Percentiles rank a stretch among this genome's conserved stretches.
These are phyloP conservation scores for Chrysosporium keratinophilum DNA, from an alignment of 2,329 filamentous ascomycete genomes.

Conservation along the genomic window DNA sequence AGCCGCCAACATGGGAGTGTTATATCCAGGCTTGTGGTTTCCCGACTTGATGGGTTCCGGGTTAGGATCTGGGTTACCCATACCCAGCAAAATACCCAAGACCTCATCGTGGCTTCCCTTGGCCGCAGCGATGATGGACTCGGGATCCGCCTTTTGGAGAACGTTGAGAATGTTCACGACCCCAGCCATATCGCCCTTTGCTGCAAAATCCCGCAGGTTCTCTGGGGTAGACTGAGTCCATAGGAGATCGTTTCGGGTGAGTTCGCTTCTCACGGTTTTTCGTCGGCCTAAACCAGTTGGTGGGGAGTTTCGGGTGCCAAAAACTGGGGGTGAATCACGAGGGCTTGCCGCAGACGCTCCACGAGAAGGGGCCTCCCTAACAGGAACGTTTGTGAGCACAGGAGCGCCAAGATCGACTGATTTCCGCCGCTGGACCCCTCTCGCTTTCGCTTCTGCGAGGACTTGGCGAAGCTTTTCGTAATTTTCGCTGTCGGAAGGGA, in stretches of 20 bases:
- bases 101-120: slow-evolving; percentile 84
- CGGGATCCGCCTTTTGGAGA: slow-evolving; percentile 56
- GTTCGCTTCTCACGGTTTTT: slow-evolving; percentile 41
- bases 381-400: slow-evolving; percentile 15
- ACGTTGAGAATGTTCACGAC: slow-evolving; percentile 43
- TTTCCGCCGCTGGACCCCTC: slow-evolving; percentile 38
- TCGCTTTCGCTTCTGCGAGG: slow-evolving; percentile 54
- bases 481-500: slow-evolving; percentile 64
- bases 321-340: slow-evolving; percentile 34
- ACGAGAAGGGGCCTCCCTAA: slow-evolving; percentile 33
- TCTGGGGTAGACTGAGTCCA: slow-evolving; percentile 43
- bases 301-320: slow-evolving; percentile 30
- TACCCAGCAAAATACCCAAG: slow-evolving; percentile 63
- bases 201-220: slow-evolving; percentile 40
- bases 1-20: slow-evolving; percentile 86
- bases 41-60: slow-evolving; percentile 51
- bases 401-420: slow-evolving; percentile 34
- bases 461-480: slow-evolving; percentile 66
- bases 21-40: slow-evolving; percentile 55
- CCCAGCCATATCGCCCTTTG: slow-evolving; percentile 41
- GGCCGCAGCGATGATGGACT: slow-evolving; percentile 81
- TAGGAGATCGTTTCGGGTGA: slow-evolving; percentile 40
- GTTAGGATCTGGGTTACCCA: slow-evolving; percentile 58
- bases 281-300: slow-evolving; percentile 26
- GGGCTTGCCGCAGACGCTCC: slow-evolving; percentile 38